Base-by-base conservation (phyloP, 1,139 yeast genomes). In the Tardiomyces digboiensis region DNA sequence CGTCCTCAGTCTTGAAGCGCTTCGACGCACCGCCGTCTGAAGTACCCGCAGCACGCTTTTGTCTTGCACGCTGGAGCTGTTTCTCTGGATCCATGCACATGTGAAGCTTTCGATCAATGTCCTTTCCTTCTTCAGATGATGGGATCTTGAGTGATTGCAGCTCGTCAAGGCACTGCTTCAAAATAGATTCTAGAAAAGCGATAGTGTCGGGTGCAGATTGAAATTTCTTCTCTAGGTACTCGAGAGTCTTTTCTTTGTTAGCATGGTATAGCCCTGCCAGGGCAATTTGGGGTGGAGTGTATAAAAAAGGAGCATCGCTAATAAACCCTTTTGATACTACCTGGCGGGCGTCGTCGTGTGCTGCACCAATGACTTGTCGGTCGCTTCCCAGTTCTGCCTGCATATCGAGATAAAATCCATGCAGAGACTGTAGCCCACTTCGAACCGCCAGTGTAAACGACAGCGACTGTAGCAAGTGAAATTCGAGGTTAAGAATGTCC, bases 251-350 rank as follows among this genome's bases (percentile, higher is more conserved):
- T n/a, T 73, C 75, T 51, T 72, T 76, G 60, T 88, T 84, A 19
- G 74, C 75, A 42, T 73, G 72, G 62, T 81, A 76, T 62, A 89
- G 71, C 6, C 93, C 87, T 0, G 97, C 94, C 45, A 91, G 67
- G 0, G 97, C 96, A 36, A 91, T 84, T 56, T 91, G 98, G 1
- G 98, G 96, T 2, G 98, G 98, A 0, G 97, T 81, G 61, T 69
- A 91, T 29, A 80, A 67, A 55, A 87, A 89, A 14, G 74, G 68
- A 2, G 77, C 89, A 58, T 89, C 95, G 23, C 93, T 79, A 39
- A 84, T 67, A 41, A 88, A 62, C 0, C 84, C 74, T 18, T 80
- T 82, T 40, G 79, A 75, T 7, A 87, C 70, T 64, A 80, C 66
- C 26, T 68, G 70, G 53, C 82, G 76, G 2, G 95, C 86, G 36